phyloP scores from a whole-genome alignment of 768 basidiomycete species.

The Mycena vitilis region DNA sequence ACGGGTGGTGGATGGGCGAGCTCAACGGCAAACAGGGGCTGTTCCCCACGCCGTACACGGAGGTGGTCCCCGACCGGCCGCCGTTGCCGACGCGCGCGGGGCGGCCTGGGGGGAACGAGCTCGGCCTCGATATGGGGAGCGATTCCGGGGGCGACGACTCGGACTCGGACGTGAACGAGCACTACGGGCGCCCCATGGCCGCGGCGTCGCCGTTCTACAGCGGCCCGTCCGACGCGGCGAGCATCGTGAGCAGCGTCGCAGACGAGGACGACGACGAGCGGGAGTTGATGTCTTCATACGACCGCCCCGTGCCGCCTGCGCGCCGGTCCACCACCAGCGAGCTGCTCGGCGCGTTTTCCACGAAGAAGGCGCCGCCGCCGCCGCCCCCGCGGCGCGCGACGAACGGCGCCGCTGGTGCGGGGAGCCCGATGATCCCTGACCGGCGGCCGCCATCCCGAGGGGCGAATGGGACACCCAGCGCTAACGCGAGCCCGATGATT shows the following conservation, averaged over 20 bases:
- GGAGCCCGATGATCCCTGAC: constrained; percentile 63
- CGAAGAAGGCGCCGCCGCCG: constrained; percentile 69
- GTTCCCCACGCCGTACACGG: constrained; percentile 85
- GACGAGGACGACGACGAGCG: constrained; percentile 55
- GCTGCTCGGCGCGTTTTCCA: constrained; percentile 6
- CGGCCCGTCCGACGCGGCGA: constrained; percentile 54
- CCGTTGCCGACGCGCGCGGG: constrained; percentile 42
- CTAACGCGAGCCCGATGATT: constrained; percentile 53
- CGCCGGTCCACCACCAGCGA: constrained; percentile 43
- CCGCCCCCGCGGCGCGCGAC: constrained; percentile 70
- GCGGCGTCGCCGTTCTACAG: constrained; percentile 59
- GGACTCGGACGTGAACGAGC: constrained; percentile 46
- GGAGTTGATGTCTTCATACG: constrained; percentile 29
- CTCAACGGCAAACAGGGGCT: constrained; percentile 76
- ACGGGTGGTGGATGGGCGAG: constrained; percentile 94
- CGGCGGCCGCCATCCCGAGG: constrained; percentile 44
- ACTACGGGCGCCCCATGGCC: constrained; percentile 63
- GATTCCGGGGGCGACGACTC: constrained; percentile 42
- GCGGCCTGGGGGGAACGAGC: constrained; percentile 26
- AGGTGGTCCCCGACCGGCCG: constrained; percentile 55
- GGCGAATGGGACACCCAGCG: constrained; percentile 10
- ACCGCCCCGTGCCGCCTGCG: constrained; percentile 33
- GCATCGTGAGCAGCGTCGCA: constrained; percentile 55
- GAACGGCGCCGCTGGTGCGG: constrained; percentile 35
- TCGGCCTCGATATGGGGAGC: constrained; percentile 34